Evolutionary conservation across 305 asterid species (phyloP).

Genomic region (Fraxinus dipetala): DNA sequence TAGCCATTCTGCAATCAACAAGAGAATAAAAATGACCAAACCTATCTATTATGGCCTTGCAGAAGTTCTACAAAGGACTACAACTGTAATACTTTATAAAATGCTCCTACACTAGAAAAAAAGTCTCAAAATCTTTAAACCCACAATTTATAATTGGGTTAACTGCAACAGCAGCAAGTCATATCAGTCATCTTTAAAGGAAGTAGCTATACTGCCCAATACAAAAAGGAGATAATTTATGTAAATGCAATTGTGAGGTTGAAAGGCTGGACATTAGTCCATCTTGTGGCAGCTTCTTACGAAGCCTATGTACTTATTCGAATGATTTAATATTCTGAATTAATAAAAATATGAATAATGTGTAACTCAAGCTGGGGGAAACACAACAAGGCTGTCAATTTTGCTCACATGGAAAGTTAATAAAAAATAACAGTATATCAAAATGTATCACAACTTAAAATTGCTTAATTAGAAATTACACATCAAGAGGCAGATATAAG

Average conservation of each 20-base stretch:
- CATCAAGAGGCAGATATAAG: not conserved
- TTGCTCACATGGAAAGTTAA: not conserved
- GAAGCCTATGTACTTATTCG: not conserved
- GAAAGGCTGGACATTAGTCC: not conserved
- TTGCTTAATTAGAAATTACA: not conserved
- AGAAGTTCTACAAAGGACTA: not conserved
- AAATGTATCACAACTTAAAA: not conserved
- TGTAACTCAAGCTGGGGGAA: not conserved
- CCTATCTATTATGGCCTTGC: not conserved
- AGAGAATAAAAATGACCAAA: not conserved
- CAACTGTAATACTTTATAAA: not conserved
- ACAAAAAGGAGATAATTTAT: not conserved
- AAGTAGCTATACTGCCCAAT: not conserved
- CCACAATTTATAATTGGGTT: not conserved
- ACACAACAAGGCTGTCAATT: not conserved
- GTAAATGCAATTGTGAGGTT: not conserved
- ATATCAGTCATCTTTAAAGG: conserved; percentile 2
- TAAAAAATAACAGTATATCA: not conserved
- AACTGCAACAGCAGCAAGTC: not conserved
- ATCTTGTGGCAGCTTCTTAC: not conserved
- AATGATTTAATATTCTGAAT: not conserved
- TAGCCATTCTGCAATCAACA: not conserved
- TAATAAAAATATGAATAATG: not conserved
- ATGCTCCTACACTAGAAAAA: not conserved
- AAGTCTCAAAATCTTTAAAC: not conserved